phyloP scores from a whole-genome alignment of 768 basidiomycete genomes.

The Paxillus ammoniavirescens region DNA sequence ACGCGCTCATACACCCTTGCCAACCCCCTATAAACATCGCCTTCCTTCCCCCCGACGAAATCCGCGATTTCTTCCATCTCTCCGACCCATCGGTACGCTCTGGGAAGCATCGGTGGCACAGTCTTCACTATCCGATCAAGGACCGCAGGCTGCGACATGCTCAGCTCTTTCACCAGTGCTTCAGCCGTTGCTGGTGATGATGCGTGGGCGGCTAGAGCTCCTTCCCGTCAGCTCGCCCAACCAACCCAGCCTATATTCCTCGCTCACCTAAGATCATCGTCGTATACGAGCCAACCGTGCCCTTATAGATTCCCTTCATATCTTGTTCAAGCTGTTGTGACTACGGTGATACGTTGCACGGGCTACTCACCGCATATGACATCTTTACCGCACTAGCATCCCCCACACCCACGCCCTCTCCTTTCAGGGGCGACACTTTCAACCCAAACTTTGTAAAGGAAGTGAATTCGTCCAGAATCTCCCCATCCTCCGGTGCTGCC shows the following conservation, averaged over 20 bases:
- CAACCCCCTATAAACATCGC: slow-evolving; percentile 47
- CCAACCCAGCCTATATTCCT: neutral
- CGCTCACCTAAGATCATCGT: slow-evolving; percentile 54
- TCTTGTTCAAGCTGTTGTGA: neutral
- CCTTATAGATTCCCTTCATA: slow-evolving; percentile 54
- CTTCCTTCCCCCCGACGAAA: slow-evolving; percentile 48
- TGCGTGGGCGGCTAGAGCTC: slow-evolving; percentile 45
- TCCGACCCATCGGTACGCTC: slow-evolving; percentile 60
- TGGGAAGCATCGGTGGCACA: slow-evolving; percentile 54
- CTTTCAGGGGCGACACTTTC: slow-evolving; percentile 44
- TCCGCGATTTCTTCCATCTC: slow-evolving; percentile 64
- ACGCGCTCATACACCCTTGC: slow-evolving; percentile 45
- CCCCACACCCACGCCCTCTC: slow-evolving; percentile 48
- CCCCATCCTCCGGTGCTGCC: slow-evolving; percentile 30
- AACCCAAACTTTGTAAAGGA: slow-evolving; percentile 43
- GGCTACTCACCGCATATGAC: slow-evolving; percentile 55
- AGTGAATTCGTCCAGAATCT: slow-evolving; percentile 39
- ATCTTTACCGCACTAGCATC: slow-evolving; percentile 64
- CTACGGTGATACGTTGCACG: neutral
- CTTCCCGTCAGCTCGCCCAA: neutral
- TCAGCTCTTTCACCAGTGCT: slow-evolving; percentile 50
- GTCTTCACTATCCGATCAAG: slow-evolving; percentile 38
- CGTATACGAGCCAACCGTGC: slow-evolving; percentile 48
- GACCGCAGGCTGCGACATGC: slow-evolving; percentile 43
- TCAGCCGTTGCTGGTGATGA: slow-evolving; percentile 62